These are phyloP conservation scores for Xylariaceae sp. DNA, from an alignment of 2,329 filamentous ascomycete genomes.

Conservation along the genomic window DNA sequence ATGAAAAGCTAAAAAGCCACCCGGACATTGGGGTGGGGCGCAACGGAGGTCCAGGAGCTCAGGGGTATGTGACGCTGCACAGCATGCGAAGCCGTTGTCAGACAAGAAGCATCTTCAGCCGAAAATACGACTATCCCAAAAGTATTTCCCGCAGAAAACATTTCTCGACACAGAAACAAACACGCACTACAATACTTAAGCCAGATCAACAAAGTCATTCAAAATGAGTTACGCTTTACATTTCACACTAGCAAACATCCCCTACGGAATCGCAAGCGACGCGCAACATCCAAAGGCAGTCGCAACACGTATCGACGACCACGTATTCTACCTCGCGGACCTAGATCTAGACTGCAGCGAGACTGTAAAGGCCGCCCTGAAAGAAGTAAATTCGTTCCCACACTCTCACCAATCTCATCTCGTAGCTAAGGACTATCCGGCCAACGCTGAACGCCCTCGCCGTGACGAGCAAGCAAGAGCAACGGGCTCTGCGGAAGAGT, in stretches of 20 bases:
- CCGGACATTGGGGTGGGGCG: no score
- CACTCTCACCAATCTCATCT: no score
- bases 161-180: no score
- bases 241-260: constrained; percentile 53
- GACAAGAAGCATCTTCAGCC: no score
- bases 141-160: no score
- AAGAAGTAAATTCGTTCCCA: constrained; percentile 18
- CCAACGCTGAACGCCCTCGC: constrained; percentile 23
- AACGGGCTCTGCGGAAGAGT: constrained; percentile 17
- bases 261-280: constrained; percentile 51
- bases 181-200: no score
- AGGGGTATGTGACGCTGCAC: no score
- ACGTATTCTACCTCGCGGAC: constrained; percentile 50
- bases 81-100: no score
- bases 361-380: constrained; percentile 11
- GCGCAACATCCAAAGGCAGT: constrained; percentile 39
- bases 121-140: no score
- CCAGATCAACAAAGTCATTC: no score
- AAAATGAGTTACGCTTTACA: constrained; percentile 32
- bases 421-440: constrained; percentile 7
- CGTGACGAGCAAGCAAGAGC: constrained; percentile 12
- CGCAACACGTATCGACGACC: constrained; percentile 50
- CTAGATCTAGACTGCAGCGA: constrained; percentile 30
- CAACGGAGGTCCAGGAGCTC: no score
- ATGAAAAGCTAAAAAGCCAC: no score